Conservation (phyloP, 306 rosid genomes). For the Macrotyloma uniflorum region DNA sequence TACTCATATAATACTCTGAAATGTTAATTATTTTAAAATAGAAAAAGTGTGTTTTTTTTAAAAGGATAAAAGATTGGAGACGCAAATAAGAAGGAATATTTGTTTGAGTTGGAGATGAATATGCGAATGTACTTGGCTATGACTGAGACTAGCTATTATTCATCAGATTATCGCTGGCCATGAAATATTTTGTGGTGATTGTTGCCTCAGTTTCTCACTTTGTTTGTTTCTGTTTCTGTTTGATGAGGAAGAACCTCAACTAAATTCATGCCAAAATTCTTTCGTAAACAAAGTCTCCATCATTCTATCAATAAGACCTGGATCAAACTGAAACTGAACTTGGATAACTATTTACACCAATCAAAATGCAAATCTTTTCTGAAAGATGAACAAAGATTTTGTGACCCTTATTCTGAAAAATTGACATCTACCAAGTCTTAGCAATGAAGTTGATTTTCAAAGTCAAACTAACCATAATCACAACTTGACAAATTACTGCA, state of each 20-base stretch:
- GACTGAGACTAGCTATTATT: background rate
- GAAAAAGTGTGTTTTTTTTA: no score
- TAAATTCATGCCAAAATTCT: background rate
- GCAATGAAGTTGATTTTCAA: background rate
- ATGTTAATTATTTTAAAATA: background rate
- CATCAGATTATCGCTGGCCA: background rate
- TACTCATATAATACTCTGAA: background rate
- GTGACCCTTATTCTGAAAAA: background rate
- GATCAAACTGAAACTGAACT: no score
- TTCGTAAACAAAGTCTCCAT: background rate
- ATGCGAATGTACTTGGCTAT: background rate
- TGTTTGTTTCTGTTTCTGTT: conserved; percentile 1
- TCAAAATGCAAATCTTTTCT: background rate
- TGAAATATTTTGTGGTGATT: conserved; percentile 16
- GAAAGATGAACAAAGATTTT: background rate
- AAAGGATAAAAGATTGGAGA: background rate
- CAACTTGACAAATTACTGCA: background rate
- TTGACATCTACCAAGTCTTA: background rate
- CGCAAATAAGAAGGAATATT: conserved; percentile 6
- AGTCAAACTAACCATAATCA: background rate
- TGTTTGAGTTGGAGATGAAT: background rate
- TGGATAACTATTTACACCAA: no score
- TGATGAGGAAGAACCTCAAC: background rate
- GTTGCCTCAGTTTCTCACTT: background rate
- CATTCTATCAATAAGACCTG: background rate